A percentile compares a stretch with the other conserved stretches of the same genome.
Conservation (phyloP, 306 rosid genomes). For the Trifolium pratense region DNA sequence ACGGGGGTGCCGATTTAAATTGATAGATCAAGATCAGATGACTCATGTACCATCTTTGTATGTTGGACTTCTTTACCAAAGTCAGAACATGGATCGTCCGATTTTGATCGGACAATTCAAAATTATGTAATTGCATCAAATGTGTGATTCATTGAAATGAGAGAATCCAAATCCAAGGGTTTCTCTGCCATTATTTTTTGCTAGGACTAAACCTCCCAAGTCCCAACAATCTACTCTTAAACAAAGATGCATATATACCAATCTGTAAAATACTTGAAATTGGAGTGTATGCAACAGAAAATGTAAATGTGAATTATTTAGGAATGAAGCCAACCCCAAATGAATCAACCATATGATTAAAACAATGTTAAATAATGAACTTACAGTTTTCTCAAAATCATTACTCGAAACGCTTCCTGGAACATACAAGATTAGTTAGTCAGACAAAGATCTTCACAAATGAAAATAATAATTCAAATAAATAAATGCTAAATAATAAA, state of each 20-base stretch:
- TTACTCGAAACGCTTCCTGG: slow-evolving; percentile 67
- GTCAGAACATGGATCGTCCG: neutral
- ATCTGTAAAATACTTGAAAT: neutral
- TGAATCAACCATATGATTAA: neutral
- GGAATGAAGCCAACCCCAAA: neutral
- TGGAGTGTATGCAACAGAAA: slow-evolving; percentile 1
- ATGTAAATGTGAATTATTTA: neutral
- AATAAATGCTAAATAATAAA: neutral
- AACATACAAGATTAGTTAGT: slow-evolving; percentile 47
- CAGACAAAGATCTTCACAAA: slow-evolving; percentile 21
- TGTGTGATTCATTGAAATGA: neutral
- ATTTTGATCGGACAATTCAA: neutral
- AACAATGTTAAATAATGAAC: slow-evolving; percentile 41
- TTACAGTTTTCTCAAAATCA: slow-evolving; percentile 65
- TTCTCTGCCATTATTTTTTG: neutral
- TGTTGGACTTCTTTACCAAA: neutral
- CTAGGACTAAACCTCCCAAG: neutral
- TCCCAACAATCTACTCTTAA: neutral
- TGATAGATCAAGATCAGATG: neutral
- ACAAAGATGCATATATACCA: slow-evolving; percentile 20
- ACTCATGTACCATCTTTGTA: neutral
- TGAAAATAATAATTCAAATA: neutral
- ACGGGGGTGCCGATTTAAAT: neutral
- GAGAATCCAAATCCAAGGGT: neutral
- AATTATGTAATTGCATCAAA: neutral